Evolutionary conservation across 2,329 filamentous ascomycete genomes (phyloP).

Genomic region (Colletotrichum plurivorum): DNA sequence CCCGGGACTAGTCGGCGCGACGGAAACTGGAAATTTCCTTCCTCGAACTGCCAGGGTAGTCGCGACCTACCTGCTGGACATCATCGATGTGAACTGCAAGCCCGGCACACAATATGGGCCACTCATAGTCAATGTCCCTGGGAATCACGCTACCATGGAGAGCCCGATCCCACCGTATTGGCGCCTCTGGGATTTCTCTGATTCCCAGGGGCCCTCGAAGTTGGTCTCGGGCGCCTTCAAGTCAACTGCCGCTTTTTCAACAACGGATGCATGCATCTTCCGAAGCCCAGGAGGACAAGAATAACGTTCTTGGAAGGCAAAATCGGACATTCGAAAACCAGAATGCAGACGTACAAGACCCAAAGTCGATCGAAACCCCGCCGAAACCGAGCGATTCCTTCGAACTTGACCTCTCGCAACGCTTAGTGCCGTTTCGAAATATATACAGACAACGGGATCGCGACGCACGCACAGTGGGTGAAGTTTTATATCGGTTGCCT

Average conservation of each 20-base stretch:
- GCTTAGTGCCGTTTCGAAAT: too few species aligned
- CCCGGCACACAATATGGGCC: slow-evolving; percentile 50
- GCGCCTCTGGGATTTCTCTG: slow-evolving; percentile 43
- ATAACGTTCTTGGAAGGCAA: neutral
- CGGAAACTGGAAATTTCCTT: slow-evolving; percentile 36
- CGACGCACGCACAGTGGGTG: too few species aligned
- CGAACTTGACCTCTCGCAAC: too few species aligned
- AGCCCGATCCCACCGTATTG: slow-evolving; percentile 53
- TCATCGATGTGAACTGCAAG: slow-evolving; percentile 22
- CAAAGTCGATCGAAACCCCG: too few species aligned
- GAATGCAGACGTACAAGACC: too few species aligned
- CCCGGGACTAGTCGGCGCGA: slow-evolving; percentile 35
- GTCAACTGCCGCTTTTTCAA: slow-evolving; percentile 13
- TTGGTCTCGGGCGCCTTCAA: slow-evolving; percentile 33
- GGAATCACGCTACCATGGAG: slow-evolving; percentile 61
- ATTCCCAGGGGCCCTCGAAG: slow-evolving; percentile 37
- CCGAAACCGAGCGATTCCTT: too few species aligned
- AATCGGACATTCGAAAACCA: too few species aligned
- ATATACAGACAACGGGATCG: too few species aligned
- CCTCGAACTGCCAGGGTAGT: neutral
- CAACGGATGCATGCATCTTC: slow-evolving; percentile 21
- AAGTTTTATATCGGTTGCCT: neutral
- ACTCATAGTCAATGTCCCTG: slow-evolving; percentile 61
- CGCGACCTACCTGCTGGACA: slow-evolving; percentile 12
- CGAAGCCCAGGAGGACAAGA: slow-evolving; percentile 1